Percentiles rank a stretch among this genome's conserved stretches.
These are phyloP conservation scores for Thermothielavioides terrestris DNA, from an alignment of 495 filamentous ascomycete genomes.

Conservation along the genomic window DNA sequence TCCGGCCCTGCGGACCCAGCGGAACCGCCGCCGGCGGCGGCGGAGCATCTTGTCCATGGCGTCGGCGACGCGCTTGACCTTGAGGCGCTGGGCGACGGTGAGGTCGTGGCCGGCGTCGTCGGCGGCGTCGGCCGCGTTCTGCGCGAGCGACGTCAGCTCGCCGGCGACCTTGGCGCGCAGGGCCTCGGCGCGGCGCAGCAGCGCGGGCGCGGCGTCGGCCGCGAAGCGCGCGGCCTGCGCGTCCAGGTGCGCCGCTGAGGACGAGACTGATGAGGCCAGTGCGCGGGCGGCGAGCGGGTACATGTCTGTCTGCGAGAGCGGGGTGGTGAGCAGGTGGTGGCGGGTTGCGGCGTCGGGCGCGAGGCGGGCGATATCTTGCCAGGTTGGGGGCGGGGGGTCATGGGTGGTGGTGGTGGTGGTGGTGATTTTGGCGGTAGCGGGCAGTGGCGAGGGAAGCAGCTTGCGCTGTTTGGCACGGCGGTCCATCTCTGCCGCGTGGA, in stretches of 20 bases:
- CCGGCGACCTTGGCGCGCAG: constrained; percentile 28
- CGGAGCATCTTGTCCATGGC: constrained; percentile 66
- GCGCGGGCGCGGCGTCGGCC: constrained; percentile 20
- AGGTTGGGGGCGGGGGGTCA: constrained; percentile 8
- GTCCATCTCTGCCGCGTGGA: constrained; percentile 74
- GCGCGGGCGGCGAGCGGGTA: constrained; percentile 61
- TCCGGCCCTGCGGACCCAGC: constrained; percentile 60
- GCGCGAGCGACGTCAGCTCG: constrained; percentile 48
- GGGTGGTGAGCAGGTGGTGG: constrained; percentile 28
- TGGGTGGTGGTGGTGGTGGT: background rate
- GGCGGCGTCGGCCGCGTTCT: constrained; percentile 61
- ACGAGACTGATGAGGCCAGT: constrained; percentile 49
- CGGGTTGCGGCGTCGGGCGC: constrained; percentile 16
- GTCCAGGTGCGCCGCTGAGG: constrained; percentile 46
- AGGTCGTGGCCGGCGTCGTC: constrained; percentile 66
- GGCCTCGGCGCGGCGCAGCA: constrained; percentile 30
- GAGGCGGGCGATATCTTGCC: constrained; percentile 29
- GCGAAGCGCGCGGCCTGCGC: constrained; percentile 39
- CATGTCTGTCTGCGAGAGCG: constrained; percentile 51
- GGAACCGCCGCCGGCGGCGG: constrained; percentile 55
- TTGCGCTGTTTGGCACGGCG: constrained; percentile 49
- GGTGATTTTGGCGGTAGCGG: background rate
- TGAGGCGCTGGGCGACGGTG: constrained; percentile 61
- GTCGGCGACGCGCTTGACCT: constrained; percentile 69
- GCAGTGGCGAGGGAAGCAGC: constrained; percentile 13